A percentile compares a stretch with the other conserved stretches of the same genome.
These are phyloP conservation scores for Carpinus fangiana DNA, from an alignment of 306 rosid genomes.

Conservation along the genomic window DNA sequence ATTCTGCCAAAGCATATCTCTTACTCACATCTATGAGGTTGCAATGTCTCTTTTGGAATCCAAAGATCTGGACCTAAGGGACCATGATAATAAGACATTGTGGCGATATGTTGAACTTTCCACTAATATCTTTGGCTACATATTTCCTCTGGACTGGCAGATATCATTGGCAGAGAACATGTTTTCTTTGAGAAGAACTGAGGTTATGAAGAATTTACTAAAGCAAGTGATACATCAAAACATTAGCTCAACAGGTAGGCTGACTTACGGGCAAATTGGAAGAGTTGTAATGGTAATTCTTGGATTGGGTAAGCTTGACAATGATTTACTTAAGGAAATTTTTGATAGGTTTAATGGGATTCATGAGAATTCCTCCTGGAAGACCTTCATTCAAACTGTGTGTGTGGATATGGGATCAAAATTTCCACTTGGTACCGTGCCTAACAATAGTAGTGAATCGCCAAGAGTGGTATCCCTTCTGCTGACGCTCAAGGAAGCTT, in stretches of 20 bases:
- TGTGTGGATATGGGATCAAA: conserved; percentile 7
- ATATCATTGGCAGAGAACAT: conserved; percentile 32
- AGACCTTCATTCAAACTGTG: conserved; percentile 38
- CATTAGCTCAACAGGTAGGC: conserved; percentile 4
- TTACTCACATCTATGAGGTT: conserved; percentile 46
- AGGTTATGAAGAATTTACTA: conserved; percentile 30
- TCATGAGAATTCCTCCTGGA: conserved; percentile 39
- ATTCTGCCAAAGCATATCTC: conserved; percentile 32
- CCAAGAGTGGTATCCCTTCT: conserved; percentile 4
- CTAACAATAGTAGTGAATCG: neutral
- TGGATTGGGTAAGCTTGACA: conserved; percentile 34
- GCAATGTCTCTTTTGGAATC: conserved; percentile 47
- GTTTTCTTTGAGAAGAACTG: conserved; percentile 44
- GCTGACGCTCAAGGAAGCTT: conserved; percentile 34
- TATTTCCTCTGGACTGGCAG: conserved; percentile 51
- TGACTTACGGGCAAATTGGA: conserved; percentile 56
- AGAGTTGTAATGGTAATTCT: conserved; percentile 44
- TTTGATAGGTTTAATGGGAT: conserved; percentile 18
- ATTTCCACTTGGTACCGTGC: neutral
- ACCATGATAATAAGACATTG: conserved; percentile 17
- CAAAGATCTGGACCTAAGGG: conserved; percentile 18
- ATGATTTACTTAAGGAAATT: conserved; percentile 23
- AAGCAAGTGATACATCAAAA: conserved; percentile 32
- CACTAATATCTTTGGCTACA: conserved; percentile 16
- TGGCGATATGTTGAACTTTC: conserved; percentile 26